Evolutionary conservation across 768 basidiomycete genomes (phyloP), one percentile per base, ranked within the genome.

Genomic region (Suillus subalutaceus): DNA sequence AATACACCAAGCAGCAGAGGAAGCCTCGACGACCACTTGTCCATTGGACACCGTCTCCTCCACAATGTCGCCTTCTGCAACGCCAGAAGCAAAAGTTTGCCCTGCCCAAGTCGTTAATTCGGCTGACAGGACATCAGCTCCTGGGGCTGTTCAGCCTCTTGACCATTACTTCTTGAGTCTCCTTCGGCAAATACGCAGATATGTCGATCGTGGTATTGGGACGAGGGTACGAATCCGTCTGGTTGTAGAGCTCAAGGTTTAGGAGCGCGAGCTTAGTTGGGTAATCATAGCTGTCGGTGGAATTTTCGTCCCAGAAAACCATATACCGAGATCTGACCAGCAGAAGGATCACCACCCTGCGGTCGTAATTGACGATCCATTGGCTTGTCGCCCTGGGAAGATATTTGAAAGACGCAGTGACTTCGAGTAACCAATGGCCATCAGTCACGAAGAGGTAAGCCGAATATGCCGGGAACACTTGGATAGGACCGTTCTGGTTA

Each of bases 391-490:
- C 15, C 84, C 84, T 3, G 84, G 85, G 66, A 80, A 87, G 15
- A 86, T 75, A 69, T 85, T 86, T 35, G 83, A 74, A 15, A 85
- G 80, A 41, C 75, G 80, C 13, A 83, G 74, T 10, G 80, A 75
- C 37, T 76, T 81, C 4, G 85, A 86, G 38, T 72, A 72, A 2
- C 81, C 83, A 23, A 86, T 75, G 3, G 84, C 75, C 67, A n/a
- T 87, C 85, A 16, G 81, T 73, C 63, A 86, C 74, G 67, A 85
- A 85, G 13, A 86, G 73, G 65, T 85, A 85, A n/a, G 85, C 77
- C 5, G 79, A 80, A 63, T 86, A 86, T n/a, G 83, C 78, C 1
- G 85, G 85, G 73, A 86, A 84, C 7, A 85, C 84, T 72, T 84
- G 79, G 57, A 82, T 72, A 7, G 80, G 80, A n/a, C 84, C 83